Conservation (phyloP, 345 rosid genomes). For the Punica granatum region DNA sequence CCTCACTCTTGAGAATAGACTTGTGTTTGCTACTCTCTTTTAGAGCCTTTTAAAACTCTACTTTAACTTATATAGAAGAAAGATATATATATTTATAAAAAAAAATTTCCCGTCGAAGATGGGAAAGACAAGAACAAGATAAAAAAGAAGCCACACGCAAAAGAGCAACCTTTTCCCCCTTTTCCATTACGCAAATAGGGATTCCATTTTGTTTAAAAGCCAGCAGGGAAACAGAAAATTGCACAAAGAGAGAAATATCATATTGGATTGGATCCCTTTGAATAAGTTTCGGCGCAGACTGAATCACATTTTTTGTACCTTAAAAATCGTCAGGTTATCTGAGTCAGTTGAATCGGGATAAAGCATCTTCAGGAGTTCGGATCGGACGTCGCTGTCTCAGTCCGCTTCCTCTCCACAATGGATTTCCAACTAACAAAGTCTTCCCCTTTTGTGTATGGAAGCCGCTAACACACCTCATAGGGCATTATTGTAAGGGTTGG, state of each 20-base stretch:
- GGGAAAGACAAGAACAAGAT: too few relatives aligned
- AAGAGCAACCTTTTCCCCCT: not conserved
- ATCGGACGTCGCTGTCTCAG: not conserved
- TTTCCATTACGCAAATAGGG: not conserved
- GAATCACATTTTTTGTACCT: not conserved
- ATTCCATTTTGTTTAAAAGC: not conserved
- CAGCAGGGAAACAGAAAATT: not conserved
- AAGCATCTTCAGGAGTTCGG: not conserved
- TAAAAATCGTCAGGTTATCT: not conserved
- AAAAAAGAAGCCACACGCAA: not conserved
- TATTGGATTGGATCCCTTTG: not conserved
- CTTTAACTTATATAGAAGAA: too few relatives aligned
- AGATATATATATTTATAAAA: too few relatives aligned
- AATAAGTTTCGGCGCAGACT: not conserved
- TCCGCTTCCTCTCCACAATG: not conserved
- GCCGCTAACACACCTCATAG: not conserved
- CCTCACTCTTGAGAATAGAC: too few relatives aligned
- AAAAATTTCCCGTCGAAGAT: too few relatives aligned
- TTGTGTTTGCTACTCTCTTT: too few relatives aligned
- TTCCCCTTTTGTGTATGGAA: not conserved
- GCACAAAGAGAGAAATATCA: not conserved
- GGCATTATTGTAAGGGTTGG: too few relatives aligned
- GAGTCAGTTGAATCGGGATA: not conserved
- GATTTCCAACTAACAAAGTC: not conserved
- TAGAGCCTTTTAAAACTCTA: too few relatives aligned